Percentiles rank a stretch among this genome's conserved stretches.
Conservation (phyloP, 768 basidiomycete genomes). For the Serendipita sp. region DNA sequence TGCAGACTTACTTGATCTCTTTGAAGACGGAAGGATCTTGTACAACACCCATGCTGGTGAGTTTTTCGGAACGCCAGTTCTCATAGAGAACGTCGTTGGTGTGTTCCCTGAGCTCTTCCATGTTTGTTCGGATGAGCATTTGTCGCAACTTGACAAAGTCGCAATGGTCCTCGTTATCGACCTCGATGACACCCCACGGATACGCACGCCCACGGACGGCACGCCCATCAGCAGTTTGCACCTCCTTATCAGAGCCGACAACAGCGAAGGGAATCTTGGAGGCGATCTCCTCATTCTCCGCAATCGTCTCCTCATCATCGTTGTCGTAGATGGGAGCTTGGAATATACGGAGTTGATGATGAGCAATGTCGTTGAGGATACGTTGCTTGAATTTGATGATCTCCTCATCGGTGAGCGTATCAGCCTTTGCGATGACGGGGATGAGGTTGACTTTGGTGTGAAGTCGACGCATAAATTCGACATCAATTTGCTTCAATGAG, state of each 20-base stretch:
- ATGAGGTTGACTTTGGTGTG: constrained; percentile 98
- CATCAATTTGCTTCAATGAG: constrained; percentile 97
- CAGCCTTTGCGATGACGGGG: constrained; percentile 95
- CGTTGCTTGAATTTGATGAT: constrained; percentile 83
- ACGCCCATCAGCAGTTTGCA: constrained; percentile 74
- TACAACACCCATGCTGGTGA: constrained; percentile 92
- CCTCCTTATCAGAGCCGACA: constrained; percentile 80
- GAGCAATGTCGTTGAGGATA: constrained; percentile 81
- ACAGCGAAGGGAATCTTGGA: constrained; percentile 97
- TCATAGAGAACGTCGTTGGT: constrained; percentile 94
- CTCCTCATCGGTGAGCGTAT: constrained; percentile 96
- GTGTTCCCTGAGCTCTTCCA: constrained; percentile 97
- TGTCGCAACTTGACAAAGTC: constrained; percentile 99
- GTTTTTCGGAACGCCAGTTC: constrained; percentile 94
- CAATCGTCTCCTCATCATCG: constrained; percentile 95
- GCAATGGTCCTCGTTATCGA: constrained; percentile 98
- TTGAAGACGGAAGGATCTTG: constrained; percentile 98
- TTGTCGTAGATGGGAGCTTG: constrained; percentile 95
- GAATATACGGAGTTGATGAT: constrained; percentile 97
- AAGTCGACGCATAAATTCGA: constrained; percentile 96
- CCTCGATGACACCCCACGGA: constrained; percentile 98
- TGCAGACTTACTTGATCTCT: constrained; percentile 79
- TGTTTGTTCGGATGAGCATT: constrained; percentile 98
- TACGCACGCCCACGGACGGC: constrained; percentile 89
- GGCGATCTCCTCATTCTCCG: constrained; percentile 93